Percentiles rank a stretch among this genome's conserved stretches.
phyloP scores from a whole-genome alignment of 2,329 filamentous ascomycete genomes.

The Xylariaceae sp. region DNA sequence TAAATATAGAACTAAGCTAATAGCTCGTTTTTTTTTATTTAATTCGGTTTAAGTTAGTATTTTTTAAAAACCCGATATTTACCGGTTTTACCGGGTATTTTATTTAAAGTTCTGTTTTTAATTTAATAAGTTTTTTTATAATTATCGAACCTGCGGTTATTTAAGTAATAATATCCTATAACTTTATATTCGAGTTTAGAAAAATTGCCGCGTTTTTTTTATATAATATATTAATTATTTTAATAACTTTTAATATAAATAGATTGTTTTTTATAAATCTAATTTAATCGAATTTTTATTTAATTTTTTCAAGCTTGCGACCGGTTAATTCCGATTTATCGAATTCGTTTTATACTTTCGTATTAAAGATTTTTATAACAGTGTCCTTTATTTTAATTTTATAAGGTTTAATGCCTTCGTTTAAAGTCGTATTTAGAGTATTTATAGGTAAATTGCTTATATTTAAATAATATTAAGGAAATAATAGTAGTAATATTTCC shows the following conservation, averaged over 20 bases:
- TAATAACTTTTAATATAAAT: background rate
- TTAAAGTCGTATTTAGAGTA: no score
- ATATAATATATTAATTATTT: background rate
- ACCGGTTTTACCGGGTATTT: background rate
- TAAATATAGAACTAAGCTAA: background rate
- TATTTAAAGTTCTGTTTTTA: background rate
- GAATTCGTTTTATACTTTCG: background rate
- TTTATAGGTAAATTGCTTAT: no score
- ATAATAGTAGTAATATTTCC: no score
- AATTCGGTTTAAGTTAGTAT: background rate
- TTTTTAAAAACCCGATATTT: background rate
- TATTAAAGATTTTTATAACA: background rate
- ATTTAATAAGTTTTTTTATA: background rate
- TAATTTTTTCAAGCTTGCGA: background rate
- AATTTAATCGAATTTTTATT: background rate
- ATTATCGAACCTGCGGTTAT: background rate
- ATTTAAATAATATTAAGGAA: no score
- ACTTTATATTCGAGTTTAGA: background rate
- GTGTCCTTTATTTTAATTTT: no score
- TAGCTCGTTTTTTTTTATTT: background rate
- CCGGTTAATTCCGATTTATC: background rate
- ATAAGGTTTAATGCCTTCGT: no score
- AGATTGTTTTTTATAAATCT: background rate
- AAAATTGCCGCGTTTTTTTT: background rate
- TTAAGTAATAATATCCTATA: background rate